Conservation (phyloP, 768 basidiomycete genomes). For the Strobilomyces dryophilus region DNA sequence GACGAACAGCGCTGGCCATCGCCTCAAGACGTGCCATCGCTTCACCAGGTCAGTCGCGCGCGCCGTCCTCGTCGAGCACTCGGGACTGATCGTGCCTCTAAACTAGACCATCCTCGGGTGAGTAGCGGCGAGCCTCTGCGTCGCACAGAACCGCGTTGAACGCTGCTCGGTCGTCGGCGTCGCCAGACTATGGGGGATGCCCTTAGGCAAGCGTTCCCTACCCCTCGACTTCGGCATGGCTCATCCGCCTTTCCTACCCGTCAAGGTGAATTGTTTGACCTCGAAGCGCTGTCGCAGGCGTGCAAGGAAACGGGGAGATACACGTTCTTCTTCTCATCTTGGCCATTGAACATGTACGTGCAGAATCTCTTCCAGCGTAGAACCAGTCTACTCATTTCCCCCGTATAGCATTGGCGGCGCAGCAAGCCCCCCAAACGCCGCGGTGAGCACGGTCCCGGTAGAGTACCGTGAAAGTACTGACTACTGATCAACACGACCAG, state of each 20-base stretch:
- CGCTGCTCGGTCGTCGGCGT: background rate
- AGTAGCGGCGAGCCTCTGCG: conserved; percentile 16
- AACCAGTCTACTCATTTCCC: background rate
- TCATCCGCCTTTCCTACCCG: background rate
- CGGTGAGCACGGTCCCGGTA: conserved; percentile 38
- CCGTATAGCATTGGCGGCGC: conserved; percentile 51
- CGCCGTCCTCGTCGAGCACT: background rate
- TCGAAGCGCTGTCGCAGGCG: conserved; percentile 54
- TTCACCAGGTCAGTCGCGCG: conserved; percentile 50
- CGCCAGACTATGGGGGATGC: conserved; percentile 65
- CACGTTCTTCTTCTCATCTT: conserved; percentile 74
- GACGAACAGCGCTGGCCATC: conserved; percentile 49
- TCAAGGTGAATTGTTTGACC: conserved; percentile 67
- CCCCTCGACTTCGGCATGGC: background rate
- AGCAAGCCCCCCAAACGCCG: conserved; percentile 69
- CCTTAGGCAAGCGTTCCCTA: conserved; percentile 44
- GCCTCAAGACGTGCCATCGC: conserved; percentile 36
- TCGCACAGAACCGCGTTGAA: background rate
- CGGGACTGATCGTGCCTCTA: background rate
- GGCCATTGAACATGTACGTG: conserved; percentile 68
- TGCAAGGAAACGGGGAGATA: conserved; percentile 59
- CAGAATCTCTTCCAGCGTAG: background rate
- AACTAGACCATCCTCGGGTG: conserved; percentile 56
- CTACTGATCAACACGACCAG: conserved; percentile 7
- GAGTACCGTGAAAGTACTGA: background rate